phyloP scores from a whole-genome alignment of 768 basidiomycete species.

The Heimioporus sp. region DNA sequence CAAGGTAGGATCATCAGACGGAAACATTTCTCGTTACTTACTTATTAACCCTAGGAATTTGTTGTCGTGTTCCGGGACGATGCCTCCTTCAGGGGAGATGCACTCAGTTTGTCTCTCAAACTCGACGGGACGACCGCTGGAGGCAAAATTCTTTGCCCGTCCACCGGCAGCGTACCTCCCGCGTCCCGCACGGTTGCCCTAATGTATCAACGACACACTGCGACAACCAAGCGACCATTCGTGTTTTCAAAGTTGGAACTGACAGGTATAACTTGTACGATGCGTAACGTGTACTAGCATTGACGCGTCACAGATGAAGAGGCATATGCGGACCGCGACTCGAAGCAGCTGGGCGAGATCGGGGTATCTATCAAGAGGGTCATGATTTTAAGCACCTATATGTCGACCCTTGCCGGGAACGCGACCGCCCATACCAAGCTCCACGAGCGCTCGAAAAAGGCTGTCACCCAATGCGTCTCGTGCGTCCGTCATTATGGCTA shows the following conservation, averaged over 20 bases:
- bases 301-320: slow-evolving; percentile 27
- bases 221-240: slow-evolving; percentile 20
- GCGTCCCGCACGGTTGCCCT: slow-evolving; percentile 4
- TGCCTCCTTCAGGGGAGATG: neutral
- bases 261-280: slow-evolving; percentile 19
- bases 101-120: neutral
- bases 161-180: neutral
- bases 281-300: no score
- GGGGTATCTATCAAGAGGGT: slow-evolving; percentile 8
- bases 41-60: slow-evolving; percentile 17
- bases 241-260: slow-evolving; percentile 26
- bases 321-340: slow-evolving; percentile 14
- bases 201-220: slow-evolving; percentile 3
- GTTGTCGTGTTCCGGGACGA: slow-evolving; percentile 21
- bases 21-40: neutral
- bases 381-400: fast-evolving
- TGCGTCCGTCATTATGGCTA: slow-evolving; percentile 8
- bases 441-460: slow-evolving; percentile 32
- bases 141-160: slow-evolving; percentile 8
- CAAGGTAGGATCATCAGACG: slow-evolving; percentile 17
- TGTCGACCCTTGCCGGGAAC: no score
- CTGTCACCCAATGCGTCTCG: slow-evolving; percentile 27
- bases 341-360: slow-evolving; percentile 23
- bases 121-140: slow-evolving; percentile 20
- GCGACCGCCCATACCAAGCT: slow-evolving; percentile 14